Base-by-base conservation (phyloP, 73 alveolate species). In the Breviolum minutum region DNA sequence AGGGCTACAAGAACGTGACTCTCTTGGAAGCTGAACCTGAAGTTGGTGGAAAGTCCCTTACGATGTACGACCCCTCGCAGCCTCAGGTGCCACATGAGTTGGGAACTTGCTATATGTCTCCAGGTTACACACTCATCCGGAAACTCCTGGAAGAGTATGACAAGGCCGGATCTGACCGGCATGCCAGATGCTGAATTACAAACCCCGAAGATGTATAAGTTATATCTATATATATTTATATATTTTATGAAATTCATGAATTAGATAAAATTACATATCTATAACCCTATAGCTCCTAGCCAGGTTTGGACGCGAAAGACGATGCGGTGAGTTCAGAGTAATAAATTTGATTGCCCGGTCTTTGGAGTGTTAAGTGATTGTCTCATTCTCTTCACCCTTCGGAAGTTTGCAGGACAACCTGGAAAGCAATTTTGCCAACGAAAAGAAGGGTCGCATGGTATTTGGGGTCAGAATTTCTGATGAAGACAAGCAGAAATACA, bases 91-190 rank as follows among this genome's bases (percentile, higher is more conserved):
- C 90, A 14, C 90, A 81, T 29, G 90, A 81, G 48, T 9, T 81
- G 90, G 90, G 90, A 19, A 81, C 90, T 7, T 81, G 90, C 90
- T 81, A 81, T 69, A 81, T 81, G 90, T 81, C 90, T 81, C 90
- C 90, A 12, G 90, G 90, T 14, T 81, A 81, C 70, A 17, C 30
- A 9, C 32, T 81, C 62, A 81, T 81, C 29, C 90, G 90, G 40
- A 81, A 81, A 29, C 90, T 81, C 40, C 48, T 81, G 71, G 69
- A 81, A 10, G 90, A 81, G 14, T 81, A 81, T 54, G 90, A 81
- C 90, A 77, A 40, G 54, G 54, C 3, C 54, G 54, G 54, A 3
- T 40, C 3, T 40, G 54, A 3, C 54, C 5, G 54, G 54, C 54
- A 40, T 40, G 54, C 54, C 54, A 40, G 0, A 40, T 40, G 54